These are phyloP conservation scores for Gonium pectorale DNA, from an alignment of 139 green algal genomes.

Conservation along the genomic window DNA sequence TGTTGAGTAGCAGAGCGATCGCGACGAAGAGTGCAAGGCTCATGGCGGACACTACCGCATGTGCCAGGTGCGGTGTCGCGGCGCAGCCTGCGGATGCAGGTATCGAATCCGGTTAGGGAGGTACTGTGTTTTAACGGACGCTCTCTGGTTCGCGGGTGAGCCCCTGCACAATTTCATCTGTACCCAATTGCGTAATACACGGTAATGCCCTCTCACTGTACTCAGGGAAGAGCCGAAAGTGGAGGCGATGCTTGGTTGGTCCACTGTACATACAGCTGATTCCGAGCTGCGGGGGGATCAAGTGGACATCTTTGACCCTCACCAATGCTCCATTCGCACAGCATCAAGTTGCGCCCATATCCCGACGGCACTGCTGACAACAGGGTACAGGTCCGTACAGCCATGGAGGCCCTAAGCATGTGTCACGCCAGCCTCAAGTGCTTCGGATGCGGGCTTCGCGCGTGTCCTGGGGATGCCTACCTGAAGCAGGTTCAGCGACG, in stretches of 20 bases:
- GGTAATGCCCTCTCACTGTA: conserved; percentile 11
- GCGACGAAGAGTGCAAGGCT: conserved; percentile 8
- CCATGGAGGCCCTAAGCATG: no score
- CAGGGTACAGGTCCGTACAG: no score
- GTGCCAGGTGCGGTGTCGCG: not conserved
- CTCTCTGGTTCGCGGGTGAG: no score
- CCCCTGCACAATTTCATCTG: no score
- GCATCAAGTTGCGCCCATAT: no score
- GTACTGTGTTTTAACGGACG: no score
- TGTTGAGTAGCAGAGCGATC: conserved; percentile 35
- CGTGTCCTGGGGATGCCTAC: conserved; percentile 6
- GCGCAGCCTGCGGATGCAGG: conserved; percentile 35
- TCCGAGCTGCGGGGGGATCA: not conserved
- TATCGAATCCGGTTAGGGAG: not conserved
- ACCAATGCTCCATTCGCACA: no score
- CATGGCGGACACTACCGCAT: conserved; percentile 3
- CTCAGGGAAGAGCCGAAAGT: not conserved
- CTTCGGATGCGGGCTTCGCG: no score
- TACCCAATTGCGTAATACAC: no score
- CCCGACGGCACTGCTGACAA: no score
- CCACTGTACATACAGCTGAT: conserved; percentile 16
- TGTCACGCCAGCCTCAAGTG: no score
- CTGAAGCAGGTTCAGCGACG: conserved; percentile 50
- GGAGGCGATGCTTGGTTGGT: not conserved
- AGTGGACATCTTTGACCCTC: no score